phyloP scores from a whole-genome alignment of 805 yeast species.

The Suhomyces sp. region DNA sequence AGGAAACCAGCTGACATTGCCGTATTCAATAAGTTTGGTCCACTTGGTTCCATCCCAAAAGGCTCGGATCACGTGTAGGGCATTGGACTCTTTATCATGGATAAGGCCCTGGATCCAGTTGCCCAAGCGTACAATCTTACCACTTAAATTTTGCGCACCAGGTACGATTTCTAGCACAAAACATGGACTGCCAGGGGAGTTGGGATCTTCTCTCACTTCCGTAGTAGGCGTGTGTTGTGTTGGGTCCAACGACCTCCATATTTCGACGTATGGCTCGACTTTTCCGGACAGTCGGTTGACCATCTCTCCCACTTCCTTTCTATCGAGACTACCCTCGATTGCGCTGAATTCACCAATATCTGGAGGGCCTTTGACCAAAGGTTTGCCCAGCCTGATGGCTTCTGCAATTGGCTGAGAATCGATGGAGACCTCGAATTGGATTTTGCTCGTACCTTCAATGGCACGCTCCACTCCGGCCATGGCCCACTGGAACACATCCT shows the following conservation, averaged over 20 bases:
- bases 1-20: constrained; percentile 25
- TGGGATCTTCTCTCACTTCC: constrained; percentile 24
- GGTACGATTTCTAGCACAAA: constrained; percentile 26
- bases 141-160: constrained; percentile 28
- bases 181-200: constrained; percentile 5
- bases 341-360: constrained; percentile 49
- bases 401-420: constrained; percentile 39
- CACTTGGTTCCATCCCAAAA: constrained; percentile 19
- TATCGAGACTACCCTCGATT: constrained; percentile 35
- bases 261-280: constrained; percentile 48
- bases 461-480: constrained; percentile 51
- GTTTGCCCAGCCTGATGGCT: constrained; percentile 29
- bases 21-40: constrained; percentile 28
- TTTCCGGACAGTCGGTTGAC: constrained; percentile 42
- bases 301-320: constrained; percentile 54
- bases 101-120: constrained; percentile 53
- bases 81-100: constrained; percentile 20
- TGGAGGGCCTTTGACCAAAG: constrained; percentile 29
- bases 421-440: constrained; percentile 43
- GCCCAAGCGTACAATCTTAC: constrained; percentile 48
- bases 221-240: constrained; percentile 23
- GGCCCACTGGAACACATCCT: constrained; percentile 53
- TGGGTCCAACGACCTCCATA: constrained; percentile 54
- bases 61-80: constrained; percentile 26
- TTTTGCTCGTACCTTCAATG: constrained; percentile 32